Percentiles rank a stretch among this genome's conserved stretches.
Evolutionary conservation across 2,329 filamentous ascomycete genomes (phyloP).

Genomic region (Phaeoacremonium minimum): DNA sequence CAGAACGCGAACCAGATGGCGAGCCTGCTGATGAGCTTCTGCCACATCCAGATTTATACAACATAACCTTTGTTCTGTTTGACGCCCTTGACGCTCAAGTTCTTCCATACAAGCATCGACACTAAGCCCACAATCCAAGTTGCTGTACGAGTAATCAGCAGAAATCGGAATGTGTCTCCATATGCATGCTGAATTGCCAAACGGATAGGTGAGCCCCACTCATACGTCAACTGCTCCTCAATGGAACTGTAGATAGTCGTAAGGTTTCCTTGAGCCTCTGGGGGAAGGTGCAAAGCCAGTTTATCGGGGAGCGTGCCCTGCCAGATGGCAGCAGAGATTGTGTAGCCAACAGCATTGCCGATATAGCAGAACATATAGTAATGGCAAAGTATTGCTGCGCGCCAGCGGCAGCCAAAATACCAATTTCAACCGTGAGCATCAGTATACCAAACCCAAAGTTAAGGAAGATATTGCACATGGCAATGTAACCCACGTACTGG

Average conservation of each 20-base stretch:
- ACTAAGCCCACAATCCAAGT: slow-evolving; percentile 17
- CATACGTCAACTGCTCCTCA: slow-evolving; percentile 45
- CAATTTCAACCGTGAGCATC: slow-evolving; percentile 47
- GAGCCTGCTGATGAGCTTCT: too few relatives aligned
- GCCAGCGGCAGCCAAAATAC: slow-evolving; percentile 43
- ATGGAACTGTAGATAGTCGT: slow-evolving; percentile 47
- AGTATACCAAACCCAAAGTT: slow-evolving; percentile 48
- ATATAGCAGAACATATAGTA: slow-evolving; percentile 25
- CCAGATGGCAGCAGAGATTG: slow-evolving; percentile 32
- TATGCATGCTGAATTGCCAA: slow-evolving; percentile 56
- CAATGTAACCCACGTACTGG: slow-evolving; percentile 40
- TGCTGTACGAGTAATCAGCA: slow-evolving; percentile 40
- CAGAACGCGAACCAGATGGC: too few relatives aligned
- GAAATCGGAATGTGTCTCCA: slow-evolving; percentile 40
- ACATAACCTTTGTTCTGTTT: slow-evolving; percentile 28
- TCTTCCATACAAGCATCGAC: slow-evolving; percentile 29
- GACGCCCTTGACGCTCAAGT: slow-evolving; percentile 31
- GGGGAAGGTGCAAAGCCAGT: slow-evolving; percentile 43
- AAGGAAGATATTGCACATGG: slow-evolving; percentile 54
- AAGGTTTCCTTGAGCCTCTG: slow-evolving; percentile 29
- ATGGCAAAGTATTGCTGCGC: slow-evolving; percentile 37
- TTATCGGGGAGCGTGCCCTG: slow-evolving; percentile 46
- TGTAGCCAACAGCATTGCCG: slow-evolving; percentile 27
- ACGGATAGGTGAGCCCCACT: slow-evolving; percentile 41
- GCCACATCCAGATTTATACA: too few relatives aligned